Base-by-base conservation (phyloP, 1,284 basidiomycete genomes). In the Leucoagaricus sp. region DNA sequence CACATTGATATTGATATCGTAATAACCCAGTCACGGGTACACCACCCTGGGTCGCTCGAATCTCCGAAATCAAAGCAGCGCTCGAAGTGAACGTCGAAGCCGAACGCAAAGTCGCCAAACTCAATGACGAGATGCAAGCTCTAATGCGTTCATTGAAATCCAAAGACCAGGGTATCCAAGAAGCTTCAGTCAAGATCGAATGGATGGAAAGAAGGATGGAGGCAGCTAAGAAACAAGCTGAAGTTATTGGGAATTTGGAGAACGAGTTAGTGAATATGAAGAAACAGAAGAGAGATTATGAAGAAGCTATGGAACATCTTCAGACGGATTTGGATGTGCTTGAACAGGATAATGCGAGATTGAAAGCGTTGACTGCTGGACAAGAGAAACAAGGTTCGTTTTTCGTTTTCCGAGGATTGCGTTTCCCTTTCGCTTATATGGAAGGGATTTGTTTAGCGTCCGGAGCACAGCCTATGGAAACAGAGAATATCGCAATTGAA, bases 131-230 rank as follows among this genome's bases (percentile, higher is more conserved):
- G 70, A 85, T 96, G 59, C 89, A 93, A 66, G 90, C 90, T 29
- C 84, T 98, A 57, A 82, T 89, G 28, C 87, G 94, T 26, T 92
- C 84, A 55, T 81, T 98, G 67, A 91, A 90, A 69, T 75, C 84
- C 41, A 86, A 94, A 73, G 96, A 99, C 61, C 93, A 97, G 77
- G 84, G 74, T 34, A 85, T 95, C 49, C 94, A 98, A 72, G 97
- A 99, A 69, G 80, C 87, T 5, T 77, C 78, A 4, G 94, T 98
- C 60, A 98, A 96, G 79, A 92, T 98, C 55, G 94, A 98, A 70
- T 83, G 96, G 7, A 91, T 99, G 81, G 93, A 96, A 68, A 86
- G 94, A 49, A 85, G 94, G 47, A 88, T 96, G 77, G 96, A 98
- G 68, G 83, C 85, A 1, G 88, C 87, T 58, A 95, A 94, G 79